Conservation (phyloP, 2,329 filamentous ascomycete species). For the Aaosphaeria pasadenensis region DNA sequence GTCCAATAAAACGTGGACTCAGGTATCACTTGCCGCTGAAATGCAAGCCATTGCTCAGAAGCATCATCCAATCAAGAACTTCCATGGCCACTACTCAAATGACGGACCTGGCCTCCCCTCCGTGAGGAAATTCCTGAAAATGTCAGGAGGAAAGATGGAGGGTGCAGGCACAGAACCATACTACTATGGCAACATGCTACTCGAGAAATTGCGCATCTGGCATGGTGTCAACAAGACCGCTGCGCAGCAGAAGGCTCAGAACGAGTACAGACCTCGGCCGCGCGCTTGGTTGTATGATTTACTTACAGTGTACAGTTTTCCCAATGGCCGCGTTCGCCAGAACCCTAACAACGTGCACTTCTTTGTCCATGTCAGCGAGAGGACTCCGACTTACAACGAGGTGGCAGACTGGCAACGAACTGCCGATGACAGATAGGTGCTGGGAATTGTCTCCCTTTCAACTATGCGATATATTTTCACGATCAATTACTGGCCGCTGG, state of each 20-base stretch:
- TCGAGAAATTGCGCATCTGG: constrained; percentile 17
- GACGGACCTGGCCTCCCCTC: constrained; percentile 6
- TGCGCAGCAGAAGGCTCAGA: constrained; percentile 11
- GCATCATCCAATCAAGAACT: constrained; percentile 6
- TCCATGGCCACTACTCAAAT: neutral
- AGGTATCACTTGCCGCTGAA: constrained; percentile 9
- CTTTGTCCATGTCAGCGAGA: too few relatives aligned
- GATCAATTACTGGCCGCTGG: too few relatives aligned
- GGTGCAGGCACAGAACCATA: constrained; percentile 14
- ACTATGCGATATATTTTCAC: too few relatives aligned
- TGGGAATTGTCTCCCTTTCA: too few relatives aligned
- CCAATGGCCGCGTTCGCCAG: constrained; percentile 3
- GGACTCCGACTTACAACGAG: too few relatives aligned
- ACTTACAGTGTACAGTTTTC: constrained; percentile 5
- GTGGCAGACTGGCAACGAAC: too few relatives aligned
- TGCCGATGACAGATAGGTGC: too few relatives aligned
- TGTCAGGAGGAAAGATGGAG: constrained; percentile 11
- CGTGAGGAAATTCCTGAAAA: constrained; percentile 11
- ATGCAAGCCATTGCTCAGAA: constrained; percentile 6
- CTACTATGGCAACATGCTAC: constrained; percentile 16
- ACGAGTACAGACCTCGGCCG: constrained; percentile 7
- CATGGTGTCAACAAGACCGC: constrained; percentile 17
- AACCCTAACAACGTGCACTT: constrained; percentile 4
- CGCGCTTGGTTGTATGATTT: neutral
- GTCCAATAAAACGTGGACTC: constrained; percentile 11